Conservation (phyloP, 805 yeast species). For the Wickerhamomyces canadensis region DNA sequence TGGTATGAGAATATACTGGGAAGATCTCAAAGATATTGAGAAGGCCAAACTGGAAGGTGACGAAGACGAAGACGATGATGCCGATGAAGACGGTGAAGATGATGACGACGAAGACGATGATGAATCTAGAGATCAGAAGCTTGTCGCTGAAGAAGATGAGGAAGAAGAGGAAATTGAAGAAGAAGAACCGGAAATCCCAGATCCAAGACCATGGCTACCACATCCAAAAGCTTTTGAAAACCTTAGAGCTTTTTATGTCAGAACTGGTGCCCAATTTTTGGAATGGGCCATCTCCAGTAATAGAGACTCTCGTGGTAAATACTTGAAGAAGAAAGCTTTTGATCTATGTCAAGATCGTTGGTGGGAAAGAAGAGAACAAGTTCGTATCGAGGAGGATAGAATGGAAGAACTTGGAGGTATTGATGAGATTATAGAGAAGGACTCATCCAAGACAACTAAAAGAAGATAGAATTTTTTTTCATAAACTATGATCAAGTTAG, state of each 20-base stretch:
- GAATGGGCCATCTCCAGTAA: conserved; percentile 92
- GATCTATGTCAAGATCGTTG: conserved; percentile 91
- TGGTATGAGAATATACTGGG: conserved; percentile 89
- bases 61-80: conserved; percentile 62
- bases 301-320: conserved; percentile 82
- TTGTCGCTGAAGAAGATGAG: conserved; percentile 37
- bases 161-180: conserved; percentile 62
- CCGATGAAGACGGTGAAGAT: conserved; percentile 57
- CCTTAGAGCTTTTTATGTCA: conserved; percentile 74
- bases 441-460: conserved; percentile 43
- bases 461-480: conserved; percentile 44
- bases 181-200: conserved; percentile 71
- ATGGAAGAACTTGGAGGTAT: conserved; percentile 89
- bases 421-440: conserved; percentile 79
- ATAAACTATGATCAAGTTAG: too few species aligned
- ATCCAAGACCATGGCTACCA: conserved; percentile 93
- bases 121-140: conserved; percentile 34
- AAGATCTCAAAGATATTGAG: conserved; percentile 58
- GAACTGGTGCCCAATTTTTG: conserved; percentile 81
- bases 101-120: conserved; percentile 65
- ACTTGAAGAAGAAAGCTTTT: conserved; percentile 81
- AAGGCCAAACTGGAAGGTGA: conserved; percentile 45
- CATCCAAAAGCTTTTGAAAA: conserved; percentile 93
- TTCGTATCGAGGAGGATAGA: conserved; percentile 82
- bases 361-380: conserved; percentile 98